A percentile compares a stretch with the other conserved stretches of the same genome.
Evolutionary conservation across 345 rosid species (phyloP).

Genomic region (Ricinus communis): DNA sequence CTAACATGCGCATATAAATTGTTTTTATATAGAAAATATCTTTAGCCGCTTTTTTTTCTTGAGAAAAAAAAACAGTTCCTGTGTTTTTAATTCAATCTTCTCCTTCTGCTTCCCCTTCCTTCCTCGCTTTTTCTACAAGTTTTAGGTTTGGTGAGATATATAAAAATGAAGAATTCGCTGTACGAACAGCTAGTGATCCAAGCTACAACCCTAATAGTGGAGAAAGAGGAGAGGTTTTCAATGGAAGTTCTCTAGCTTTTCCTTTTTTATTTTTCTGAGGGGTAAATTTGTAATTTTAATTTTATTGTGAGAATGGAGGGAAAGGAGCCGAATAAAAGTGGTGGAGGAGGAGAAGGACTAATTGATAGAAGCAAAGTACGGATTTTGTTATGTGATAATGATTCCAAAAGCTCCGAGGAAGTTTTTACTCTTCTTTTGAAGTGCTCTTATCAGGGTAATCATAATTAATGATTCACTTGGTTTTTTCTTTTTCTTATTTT

Average conservation of each 20-base stretch:
- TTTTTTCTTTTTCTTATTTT: no score
- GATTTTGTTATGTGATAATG: conserved; percentile 92
- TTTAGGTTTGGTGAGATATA: neutral
- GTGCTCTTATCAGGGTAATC: conserved; percentile 92
- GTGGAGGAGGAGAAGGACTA: conserved; percentile 62
- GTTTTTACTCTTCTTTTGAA: conserved; percentile 71
- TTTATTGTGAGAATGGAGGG: conserved; percentile 40
- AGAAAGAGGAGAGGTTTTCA: conserved; percentile 16
- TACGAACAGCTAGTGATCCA: conserved; percentile 1
- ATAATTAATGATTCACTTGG: no score
- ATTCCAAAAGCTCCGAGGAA: conserved; percentile 68
- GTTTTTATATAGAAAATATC: neutral
- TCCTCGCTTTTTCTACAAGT: conserved; percentile 4
- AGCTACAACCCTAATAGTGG: conserved; percentile 18
- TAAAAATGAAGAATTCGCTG: neutral
- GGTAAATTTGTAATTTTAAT: neutral
- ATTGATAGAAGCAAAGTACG: conserved; percentile 96
- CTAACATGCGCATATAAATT: conserved; percentile 13
- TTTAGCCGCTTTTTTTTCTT: conserved; percentile 2
- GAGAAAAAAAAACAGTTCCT: no score
- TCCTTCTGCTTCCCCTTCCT: neutral
- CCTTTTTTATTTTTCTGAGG: conserved; percentile 1
- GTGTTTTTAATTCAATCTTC: neutral
- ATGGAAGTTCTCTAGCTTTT: conserved; percentile 46
- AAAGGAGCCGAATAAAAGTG: conserved; percentile 54